These are phyloP conservation scores for Neofusicoccum cordaticola DNA, from an alignment of 2,329 filamentous ascomycete genomes.

Conservation along the genomic window DNA sequence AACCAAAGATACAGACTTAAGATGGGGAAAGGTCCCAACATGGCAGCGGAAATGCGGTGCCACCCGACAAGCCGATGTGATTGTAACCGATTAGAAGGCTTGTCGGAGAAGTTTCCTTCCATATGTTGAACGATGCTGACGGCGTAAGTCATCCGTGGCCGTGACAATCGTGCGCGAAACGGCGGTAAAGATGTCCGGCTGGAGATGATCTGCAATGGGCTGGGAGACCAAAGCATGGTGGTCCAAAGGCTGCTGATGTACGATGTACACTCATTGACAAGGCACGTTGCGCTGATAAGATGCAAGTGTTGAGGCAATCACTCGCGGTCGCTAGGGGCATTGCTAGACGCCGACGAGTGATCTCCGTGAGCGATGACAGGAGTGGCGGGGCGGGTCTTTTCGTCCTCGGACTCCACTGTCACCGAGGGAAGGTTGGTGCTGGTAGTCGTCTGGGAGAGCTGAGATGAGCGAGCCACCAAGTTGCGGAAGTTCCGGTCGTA, in stretches of 20 bases:
- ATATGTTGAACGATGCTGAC: constrained; percentile 7
- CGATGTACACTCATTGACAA: constrained; percentile 14
- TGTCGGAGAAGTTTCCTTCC: constrained; percentile 13
- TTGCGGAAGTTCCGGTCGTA: constrained; percentile 11
- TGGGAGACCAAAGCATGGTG: constrained; percentile 4
- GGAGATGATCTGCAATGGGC: constrained; percentile 7
- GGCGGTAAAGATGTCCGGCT: constrained; percentile 4
- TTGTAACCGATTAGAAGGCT: constrained; percentile 11
- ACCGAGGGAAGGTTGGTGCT: constrained; percentile 13
- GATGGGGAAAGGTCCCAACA: constrained; percentile 14
- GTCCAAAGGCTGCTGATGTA: constrained; percentile 14
- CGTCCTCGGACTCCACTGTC: constrained; percentile 11
- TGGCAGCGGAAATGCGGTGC: constrained; percentile 14
- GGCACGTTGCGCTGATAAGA: constrained; percentile 1
- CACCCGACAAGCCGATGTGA: constrained; percentile 12
- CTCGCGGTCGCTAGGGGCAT: constrained; percentile 17
- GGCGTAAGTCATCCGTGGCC: background rate
- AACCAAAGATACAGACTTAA: constrained; percentile 16
- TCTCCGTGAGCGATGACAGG: constrained; percentile 18
- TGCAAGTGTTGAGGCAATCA: background rate
- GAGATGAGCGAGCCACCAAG: constrained; percentile 14
- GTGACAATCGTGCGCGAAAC: background rate
- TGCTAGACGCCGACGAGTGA: constrained; percentile 18
- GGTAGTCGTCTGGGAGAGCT: constrained; percentile 6
- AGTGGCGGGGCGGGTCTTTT: constrained; percentile 14